Evolutionary conservation across 768 basidiomycete species (phyloP).

Genomic region (Lentinus tigrinus): DNA sequence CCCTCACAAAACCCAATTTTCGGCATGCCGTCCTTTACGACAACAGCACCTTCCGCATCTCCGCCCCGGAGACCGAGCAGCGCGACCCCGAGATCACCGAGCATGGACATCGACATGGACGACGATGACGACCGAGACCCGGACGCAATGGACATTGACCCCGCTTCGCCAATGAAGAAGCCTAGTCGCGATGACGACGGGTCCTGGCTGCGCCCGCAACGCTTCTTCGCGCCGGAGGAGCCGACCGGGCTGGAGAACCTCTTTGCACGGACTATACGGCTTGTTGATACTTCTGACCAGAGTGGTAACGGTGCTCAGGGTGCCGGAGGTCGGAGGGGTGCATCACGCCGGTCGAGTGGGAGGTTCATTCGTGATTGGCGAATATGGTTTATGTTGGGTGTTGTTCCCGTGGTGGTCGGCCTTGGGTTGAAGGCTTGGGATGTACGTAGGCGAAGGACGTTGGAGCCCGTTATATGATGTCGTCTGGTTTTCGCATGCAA

Average conservation of each 20-base stretch:
- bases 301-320: neutral
- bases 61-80: slow-evolving; percentile 6
- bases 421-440: slow-evolving; percentile 11
- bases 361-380: slow-evolving; percentile 3
- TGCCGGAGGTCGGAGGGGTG: neutral
- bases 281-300: slow-evolving; percentile 23
- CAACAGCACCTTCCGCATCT: slow-evolving; percentile 22
- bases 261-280: slow-evolving; percentile 54
- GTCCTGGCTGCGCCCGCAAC: slow-evolving; percentile 64
- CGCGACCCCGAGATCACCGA: slow-evolving; percentile 4
- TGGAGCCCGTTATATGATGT: neutral
- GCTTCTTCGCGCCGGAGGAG: slow-evolving; percentile 75
- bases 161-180: slow-evolving; percentile 20
- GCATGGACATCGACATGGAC: slow-evolving; percentile 27
- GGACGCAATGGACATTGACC: slow-evolving; percentile 59
- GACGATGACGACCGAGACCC: slow-evolving; percentile 31
- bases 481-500: neutral
- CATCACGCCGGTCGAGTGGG: neutral
- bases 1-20: slow-evolving; percentile 52
- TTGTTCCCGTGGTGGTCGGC: slow-evolving; percentile 7
- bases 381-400: neutral
- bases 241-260: slow-evolving; percentile 75
- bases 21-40: slow-evolving; percentile 62
- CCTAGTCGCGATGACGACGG: slow-evolving; percentile 34
- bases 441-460: slow-evolving; percentile 1